Evolutionary conservation across 1,139 yeast genomes (phyloP).

Genomic region (Sugiyamaella xylanicola): DNA sequence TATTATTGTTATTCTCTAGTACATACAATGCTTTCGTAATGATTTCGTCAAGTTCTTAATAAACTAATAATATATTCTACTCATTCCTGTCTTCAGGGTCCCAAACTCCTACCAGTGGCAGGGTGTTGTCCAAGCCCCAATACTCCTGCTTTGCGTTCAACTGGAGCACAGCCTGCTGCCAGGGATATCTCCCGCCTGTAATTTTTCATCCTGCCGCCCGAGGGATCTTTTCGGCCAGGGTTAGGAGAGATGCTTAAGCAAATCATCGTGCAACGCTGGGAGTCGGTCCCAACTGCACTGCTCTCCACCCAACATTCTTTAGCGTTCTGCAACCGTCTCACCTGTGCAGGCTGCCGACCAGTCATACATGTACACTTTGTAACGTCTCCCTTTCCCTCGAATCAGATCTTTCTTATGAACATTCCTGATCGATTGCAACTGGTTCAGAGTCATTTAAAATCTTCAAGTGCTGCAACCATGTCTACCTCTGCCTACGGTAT

Average conservation of each 20-base stretch:
- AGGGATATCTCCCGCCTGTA: no score
- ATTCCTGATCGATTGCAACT: conserved; percentile 19
- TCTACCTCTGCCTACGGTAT: conserved; percentile 35
- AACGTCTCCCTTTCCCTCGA: neutral
- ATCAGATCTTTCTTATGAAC: conserved; percentile 11
- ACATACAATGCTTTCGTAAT: neutral
- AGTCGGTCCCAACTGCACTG: neutral
- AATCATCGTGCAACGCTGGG: no score
- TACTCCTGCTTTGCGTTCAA: no score
- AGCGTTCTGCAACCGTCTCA: neutral
- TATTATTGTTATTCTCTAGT: neutral
- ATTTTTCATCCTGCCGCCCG: neutral
- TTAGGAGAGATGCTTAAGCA: no score
- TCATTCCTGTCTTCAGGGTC: no score
- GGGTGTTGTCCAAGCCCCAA: neutral
- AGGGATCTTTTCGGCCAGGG: neutral
- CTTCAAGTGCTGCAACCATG: conserved; percentile 2
- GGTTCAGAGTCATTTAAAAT: conserved; percentile 19
- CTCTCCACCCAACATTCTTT: neutral
- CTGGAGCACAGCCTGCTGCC: no score
- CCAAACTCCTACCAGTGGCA: neutral
- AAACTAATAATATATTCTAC: neutral
- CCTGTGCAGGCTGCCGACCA: neutral
- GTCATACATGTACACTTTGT: neutral
- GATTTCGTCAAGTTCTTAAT: neutral